Evolutionary conservation across 2,329 filamentous ascomycete species (phyloP).

Genomic region (Sordariomycetes sp.): DNA sequence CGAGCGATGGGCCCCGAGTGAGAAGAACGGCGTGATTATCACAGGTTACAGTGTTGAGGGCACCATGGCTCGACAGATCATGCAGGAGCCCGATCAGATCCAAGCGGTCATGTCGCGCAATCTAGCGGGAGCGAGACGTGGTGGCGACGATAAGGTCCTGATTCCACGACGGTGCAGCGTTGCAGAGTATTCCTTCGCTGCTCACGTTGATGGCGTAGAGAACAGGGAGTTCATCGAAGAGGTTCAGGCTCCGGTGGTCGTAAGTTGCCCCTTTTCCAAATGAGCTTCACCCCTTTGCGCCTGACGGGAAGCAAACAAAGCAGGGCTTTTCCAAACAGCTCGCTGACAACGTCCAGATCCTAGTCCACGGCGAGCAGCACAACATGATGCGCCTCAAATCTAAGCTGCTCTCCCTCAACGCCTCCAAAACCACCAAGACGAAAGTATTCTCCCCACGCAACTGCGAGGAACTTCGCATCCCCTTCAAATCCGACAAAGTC

Average conservation of each 20-base stretch:
- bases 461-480: slow-evolving; percentile 88
- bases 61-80: slow-evolving; percentile 93
- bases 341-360: slow-evolving; percentile 49
- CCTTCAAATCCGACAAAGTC: slow-evolving; percentile 90
- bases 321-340: neutral
- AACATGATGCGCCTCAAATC: slow-evolving; percentile 98
- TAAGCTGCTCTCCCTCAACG: slow-evolving; percentile 86
- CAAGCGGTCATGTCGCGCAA: slow-evolving; percentile 83
- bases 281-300: neutral
- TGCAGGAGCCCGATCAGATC: slow-evolving; percentile 91
- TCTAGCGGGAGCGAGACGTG: slow-evolving; percentile 52
- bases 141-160: slow-evolving; percentile 75
- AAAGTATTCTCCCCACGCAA: slow-evolving; percentile 94
- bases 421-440: slow-evolving; percentile 67
- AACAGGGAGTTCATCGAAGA: slow-evolving; percentile 97
- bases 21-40: slow-evolving; percentile 96
- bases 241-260: slow-evolving; percentile 82
- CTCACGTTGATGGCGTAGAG: slow-evolving; percentile 91
- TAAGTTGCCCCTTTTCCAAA: slow-evolving; percentile 39
- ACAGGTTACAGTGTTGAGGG: slow-evolving; percentile 98
- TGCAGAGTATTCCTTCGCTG: slow-evolving; percentile 90
- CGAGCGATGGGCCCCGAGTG: slow-evolving; percentile 91
- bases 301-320: neutral
- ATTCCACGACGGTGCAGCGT: slow-evolving; percentile 89
- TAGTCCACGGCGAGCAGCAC: slow-evolving; percentile 94